These are phyloP conservation scores for Trichosporon asahii DNA, from an alignment of 1,284 basidiomycete genomes.

Conservation along the genomic window DNA sequence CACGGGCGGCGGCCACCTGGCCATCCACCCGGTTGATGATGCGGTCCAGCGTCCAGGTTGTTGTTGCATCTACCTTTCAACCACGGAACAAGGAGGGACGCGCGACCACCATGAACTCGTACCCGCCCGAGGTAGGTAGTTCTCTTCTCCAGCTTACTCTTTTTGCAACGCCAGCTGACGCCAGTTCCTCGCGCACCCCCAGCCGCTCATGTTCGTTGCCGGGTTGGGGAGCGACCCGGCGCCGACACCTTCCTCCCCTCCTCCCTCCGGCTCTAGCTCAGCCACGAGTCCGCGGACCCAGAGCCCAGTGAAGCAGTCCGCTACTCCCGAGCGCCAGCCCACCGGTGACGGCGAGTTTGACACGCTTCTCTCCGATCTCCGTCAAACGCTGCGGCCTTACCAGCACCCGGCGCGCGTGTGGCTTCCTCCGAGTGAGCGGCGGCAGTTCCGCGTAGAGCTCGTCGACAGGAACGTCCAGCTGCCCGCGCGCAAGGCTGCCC, in stretches of 20 bases:
- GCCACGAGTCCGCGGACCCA: not conserved
- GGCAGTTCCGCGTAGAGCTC: constrained; percentile 72
- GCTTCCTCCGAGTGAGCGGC: constrained; percentile 45
- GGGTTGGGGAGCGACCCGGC: constrained; percentile 61
- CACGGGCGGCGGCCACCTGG: not conserved
- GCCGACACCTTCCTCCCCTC: not conserved
- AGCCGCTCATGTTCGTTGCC: constrained; percentile 88
- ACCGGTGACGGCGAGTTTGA: constrained; percentile 50
- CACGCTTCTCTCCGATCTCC: constrained; percentile 59
- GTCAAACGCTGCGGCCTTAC: constrained; percentile 62
- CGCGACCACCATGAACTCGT: constrained; percentile 70
- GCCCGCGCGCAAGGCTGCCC: constrained; percentile 74
- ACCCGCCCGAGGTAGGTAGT: constrained; percentile 67
- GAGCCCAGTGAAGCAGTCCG: not conserved
- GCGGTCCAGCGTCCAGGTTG: not conserved
- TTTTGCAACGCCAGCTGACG: constrained; percentile 8
- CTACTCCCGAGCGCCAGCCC: not conserved
- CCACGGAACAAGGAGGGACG: not conserved
- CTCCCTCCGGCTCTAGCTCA: not conserved
- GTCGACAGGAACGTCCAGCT: constrained; percentile 79
- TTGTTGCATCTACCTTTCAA: not conserved
- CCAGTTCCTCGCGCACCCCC: constrained; percentile 68
- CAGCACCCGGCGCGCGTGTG: constrained; percentile 56
- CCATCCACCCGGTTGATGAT: not conserved
- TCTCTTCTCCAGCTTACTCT: not conserved